Percentiles rank a stretch among this genome's conserved stretches.
These are phyloP conservation scores for Paraleonurus japonicus DNA, from an alignment of 257 asterid genomes.

Conservation along the genomic window DNA sequence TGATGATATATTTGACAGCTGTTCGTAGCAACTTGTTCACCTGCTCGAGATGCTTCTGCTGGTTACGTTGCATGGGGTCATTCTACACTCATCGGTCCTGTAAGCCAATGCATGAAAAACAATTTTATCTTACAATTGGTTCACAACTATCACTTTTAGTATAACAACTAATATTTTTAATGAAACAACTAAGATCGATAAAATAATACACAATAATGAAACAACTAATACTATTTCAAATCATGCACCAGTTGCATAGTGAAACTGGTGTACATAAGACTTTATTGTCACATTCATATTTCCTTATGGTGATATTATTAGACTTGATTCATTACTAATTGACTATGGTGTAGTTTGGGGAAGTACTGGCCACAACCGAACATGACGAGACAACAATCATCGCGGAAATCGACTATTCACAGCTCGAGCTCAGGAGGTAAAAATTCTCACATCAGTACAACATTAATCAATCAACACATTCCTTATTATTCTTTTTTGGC, in stretches of 20 bases:
- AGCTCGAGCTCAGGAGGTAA: conserved; percentile 76
- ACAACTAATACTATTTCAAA: no score
- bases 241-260: background rate
- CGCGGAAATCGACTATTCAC: conserved; percentile 82
- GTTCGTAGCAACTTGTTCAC: conserved; percentile 91
- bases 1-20: conserved; percentile 45
- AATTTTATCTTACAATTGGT: no score
- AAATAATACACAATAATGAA: no score
- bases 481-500: no score
- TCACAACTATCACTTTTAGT: no score
- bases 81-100: conserved; percentile 94
- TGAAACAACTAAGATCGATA: no score
- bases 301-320: background rate
- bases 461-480: background rate
- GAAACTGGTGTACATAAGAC: background rate
- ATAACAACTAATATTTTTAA: no score
- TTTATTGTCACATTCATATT: background rate
- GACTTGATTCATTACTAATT: background rate
- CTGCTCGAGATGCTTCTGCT: conserved; percentile 84
- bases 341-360: conserved; percentile 63
- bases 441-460: background rate
- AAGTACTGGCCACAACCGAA: conserved; percentile 79
- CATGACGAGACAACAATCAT: conserved; percentile 77
- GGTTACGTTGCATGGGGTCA: conserved; percentile 98
- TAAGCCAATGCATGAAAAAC: conserved; percentile 42